Evolutionary conservation across 2,329 filamentous ascomycete genomes (phyloP), one percentile per base, ranked within the genome.

Genomic region (Monosporascus sp.): DNA sequence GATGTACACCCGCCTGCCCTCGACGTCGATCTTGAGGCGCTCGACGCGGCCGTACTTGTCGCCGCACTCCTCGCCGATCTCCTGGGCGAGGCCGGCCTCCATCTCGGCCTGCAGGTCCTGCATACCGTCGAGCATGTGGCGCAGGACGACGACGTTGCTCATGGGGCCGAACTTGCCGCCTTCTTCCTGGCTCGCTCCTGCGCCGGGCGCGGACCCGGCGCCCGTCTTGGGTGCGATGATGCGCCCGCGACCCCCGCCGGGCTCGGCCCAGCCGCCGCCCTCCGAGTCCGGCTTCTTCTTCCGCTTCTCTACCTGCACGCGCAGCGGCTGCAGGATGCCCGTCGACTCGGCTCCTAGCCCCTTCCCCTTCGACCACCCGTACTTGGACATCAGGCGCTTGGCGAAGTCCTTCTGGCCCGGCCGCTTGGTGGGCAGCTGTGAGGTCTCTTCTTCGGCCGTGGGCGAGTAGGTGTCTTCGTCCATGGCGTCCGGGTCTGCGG

Each of bases 51-150:
- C 91, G 67, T 96, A 96, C 84, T 92, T 91, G 59, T 90, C 84
- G 49, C 86, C 86, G 70, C 95, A 97, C 67, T 96, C 90, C 65
- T 97, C 90, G 7, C 94, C 94, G 70, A 99, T 97, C 69, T 97
- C 92, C 73, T 97, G 93, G 61, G 93, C 86, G 49, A 99, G 74
- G 0, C 84, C 84, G 16, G 80, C 79, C 55, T 86, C 82, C 48
- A 96, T 83, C 69, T 97, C 93, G n/a, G 77, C 78, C 53, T 87
- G 81, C 45, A 96, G 73, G 66, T 96, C 77, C 2, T 74, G 80
- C 77, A 97, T 85, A 6, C 87, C 89, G 57, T 94, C 85, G 1
- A 97, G 80, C 89, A 97, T 97, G 49, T 89, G 86, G 51, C 81
- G 80, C 19, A 97, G 74, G 46, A 95, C 85, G 49, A 97, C 82